Percentiles rank a stretch among this genome's conserved stretches.
These are phyloP conservation scores for Dissophora globulifera DNA, from an alignment of 192 early-diverging fungal genomes.

Conservation along the genomic window DNA sequence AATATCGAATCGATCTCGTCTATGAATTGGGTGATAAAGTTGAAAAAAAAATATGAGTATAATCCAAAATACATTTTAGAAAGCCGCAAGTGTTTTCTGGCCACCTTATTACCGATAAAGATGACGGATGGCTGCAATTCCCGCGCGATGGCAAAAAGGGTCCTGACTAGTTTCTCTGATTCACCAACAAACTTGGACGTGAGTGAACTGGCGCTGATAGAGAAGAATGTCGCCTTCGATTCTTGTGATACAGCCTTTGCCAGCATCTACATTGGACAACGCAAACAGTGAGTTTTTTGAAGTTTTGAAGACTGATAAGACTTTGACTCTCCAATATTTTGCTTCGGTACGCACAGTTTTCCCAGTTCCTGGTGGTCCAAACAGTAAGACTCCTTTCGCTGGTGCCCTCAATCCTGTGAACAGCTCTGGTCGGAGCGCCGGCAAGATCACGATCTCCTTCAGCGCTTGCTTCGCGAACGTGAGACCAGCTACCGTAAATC, in stretches of 20 bases:
- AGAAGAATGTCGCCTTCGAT: conserved; percentile 85
- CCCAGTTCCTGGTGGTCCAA: conserved; percentile 94
- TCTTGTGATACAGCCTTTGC: conserved; percentile 58
- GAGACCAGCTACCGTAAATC: conserved; percentile 72
- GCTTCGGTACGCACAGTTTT: conserved; percentile 76
- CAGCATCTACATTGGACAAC: conserved; percentile 39
- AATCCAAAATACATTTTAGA: too few species aligned
- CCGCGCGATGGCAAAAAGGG: conserved; percentile 87
- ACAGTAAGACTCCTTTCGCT: conserved; percentile 88
- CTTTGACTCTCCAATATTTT: too few species aligned
- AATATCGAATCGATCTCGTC: conserved; percentile 82
- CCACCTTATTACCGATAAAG: conserved; percentile 82
- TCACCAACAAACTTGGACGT: conserved; percentile 90
- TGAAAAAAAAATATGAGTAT: not conserved
- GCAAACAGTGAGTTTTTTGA: too few species aligned
- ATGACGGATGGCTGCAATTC: conserved; percentile 85
- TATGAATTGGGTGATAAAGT: not conserved
- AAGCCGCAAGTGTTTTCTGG: too few species aligned
- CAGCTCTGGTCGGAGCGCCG: conserved; percentile 71
- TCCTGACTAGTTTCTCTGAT: conserved; percentile 87
- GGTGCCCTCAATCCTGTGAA: conserved; percentile 76
- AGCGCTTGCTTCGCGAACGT: conserved; percentile 79
- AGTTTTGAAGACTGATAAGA: too few species aligned
- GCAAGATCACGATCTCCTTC: conserved; percentile 81
- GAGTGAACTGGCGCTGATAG: conserved; percentile 85